Evolutionary conservation across 2,329 filamentous ascomycete species (phyloP).

Genomic region (Dothistroma pini): DNA sequence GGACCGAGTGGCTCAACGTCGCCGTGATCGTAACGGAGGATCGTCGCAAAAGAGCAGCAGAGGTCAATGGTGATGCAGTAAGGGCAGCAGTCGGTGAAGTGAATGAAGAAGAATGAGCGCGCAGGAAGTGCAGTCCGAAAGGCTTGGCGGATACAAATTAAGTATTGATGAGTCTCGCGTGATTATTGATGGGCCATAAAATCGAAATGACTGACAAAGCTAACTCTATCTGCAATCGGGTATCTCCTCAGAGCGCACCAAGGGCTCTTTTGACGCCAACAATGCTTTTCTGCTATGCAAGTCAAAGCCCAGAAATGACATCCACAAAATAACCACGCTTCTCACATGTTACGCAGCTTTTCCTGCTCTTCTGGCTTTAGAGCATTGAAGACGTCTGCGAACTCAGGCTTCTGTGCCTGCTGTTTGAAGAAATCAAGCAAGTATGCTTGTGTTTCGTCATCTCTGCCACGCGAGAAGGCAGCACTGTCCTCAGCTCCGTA

Average conservation of each 20-base stretch:
- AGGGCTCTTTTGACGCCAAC: not conserved
- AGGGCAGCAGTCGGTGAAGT: no score
- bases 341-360: constrained; percentile 45
- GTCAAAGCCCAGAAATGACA: not conserved
- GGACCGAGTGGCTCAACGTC: no score
- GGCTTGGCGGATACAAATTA: no score
- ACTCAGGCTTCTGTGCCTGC: constrained; percentile 52
- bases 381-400: constrained; percentile 53
- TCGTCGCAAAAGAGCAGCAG: no score
- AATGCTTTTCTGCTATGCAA: constrained; percentile 3
- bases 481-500: constrained; percentile 56
- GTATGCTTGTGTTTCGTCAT: constrained; percentile 88
- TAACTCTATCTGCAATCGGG: constrained; percentile 3
- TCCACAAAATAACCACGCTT: not conserved
- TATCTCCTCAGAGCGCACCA: constrained; percentile 4
- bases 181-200: no score
- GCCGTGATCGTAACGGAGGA: no score
- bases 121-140: no score
- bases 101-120: no score
- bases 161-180: no score
- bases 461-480: constrained; percentile 59
- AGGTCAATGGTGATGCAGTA: no score
- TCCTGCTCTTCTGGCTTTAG: constrained; percentile 54
- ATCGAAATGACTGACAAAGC: not conserved
- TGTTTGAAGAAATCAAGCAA: constrained; percentile 74